A percentile compares a stretch with the other conserved stretches of the same genome.
Conservation (phyloP, 306 rosid species). For the Malus sylvestris region DNA sequence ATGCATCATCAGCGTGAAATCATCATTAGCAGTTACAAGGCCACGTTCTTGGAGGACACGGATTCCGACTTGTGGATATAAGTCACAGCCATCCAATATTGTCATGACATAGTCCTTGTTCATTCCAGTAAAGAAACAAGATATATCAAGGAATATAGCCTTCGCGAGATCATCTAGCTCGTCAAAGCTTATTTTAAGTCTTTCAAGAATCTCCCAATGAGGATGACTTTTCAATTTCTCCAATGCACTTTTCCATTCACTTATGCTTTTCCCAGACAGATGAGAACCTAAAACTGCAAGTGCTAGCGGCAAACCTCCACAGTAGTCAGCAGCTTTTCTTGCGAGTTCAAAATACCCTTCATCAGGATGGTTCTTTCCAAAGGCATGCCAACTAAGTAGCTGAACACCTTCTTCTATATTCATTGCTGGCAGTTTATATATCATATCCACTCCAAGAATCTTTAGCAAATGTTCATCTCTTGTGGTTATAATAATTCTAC, state of each 20-base stretch:
- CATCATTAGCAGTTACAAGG: conserved; percentile 10
- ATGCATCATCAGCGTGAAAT: conserved; percentile 1
- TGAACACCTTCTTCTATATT: conserved; percentile 5
- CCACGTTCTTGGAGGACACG: conserved; percentile 18
- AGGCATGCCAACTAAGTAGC: conserved; percentile 27
- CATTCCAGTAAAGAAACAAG: no score
- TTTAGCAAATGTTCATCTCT: no score
- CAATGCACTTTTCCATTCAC: conserved; percentile 20
- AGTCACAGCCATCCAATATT: conserved; percentile 27
- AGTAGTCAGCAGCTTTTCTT: neutral
- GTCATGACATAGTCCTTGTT: neutral
- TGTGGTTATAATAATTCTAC: no score
- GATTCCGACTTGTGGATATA: conserved; percentile 24
- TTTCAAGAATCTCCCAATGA: conserved; percentile 6
- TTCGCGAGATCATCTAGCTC: neutral
- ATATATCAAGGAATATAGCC: no score
- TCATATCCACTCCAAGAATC: fast-evolving
- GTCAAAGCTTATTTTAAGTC: conserved; percentile 18
- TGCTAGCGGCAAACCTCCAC: conserved; percentile 35
- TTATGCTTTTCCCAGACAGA: neutral
- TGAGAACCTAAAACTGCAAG: conserved; percentile 31
- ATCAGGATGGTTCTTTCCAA: neutral
- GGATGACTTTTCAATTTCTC: conserved; percentile 16
- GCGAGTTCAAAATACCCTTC: neutral
- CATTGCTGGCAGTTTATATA: neutral